A percentile compares a stretch with the other conserved stretches of the same genome.
Conservation (phyloP, 2,329 filamentous ascomycete species). For the Fusarium chaquense region DNA sequence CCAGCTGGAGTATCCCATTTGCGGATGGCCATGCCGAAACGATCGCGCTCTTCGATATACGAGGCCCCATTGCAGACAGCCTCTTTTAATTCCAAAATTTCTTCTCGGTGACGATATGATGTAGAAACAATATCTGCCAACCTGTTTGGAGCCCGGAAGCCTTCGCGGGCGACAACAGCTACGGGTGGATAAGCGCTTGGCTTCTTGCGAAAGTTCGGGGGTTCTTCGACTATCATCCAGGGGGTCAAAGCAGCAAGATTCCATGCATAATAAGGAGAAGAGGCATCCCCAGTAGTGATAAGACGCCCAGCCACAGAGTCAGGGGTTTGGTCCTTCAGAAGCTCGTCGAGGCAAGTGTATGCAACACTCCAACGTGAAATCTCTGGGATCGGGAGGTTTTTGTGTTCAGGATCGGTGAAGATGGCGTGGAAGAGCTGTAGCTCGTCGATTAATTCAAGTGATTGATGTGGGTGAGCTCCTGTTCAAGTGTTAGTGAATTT, state of each 20-base stretch:
- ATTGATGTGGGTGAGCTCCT: constrained; percentile 69
- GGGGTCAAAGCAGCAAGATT: constrained; percentile 79
- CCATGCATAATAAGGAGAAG: constrained; percentile 82
- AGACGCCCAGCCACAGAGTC: constrained; percentile 66
- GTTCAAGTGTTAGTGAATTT: constrained; percentile 39
- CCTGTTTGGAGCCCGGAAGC: constrained; percentile 83
- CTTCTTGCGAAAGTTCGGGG: constrained; percentile 61
- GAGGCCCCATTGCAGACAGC: constrained; percentile 61
- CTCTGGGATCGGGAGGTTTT: constrained; percentile 66
- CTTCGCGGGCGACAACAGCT: constrained; percentile 73
- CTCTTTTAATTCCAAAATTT: constrained; percentile 73
- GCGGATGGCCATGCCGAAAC: constrained; percentile 79
- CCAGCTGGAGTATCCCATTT: constrained; percentile 72
- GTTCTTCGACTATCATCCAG: constrained; percentile 68
- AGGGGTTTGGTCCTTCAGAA: constrained; percentile 59
- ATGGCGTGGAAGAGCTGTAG: constrained; percentile 78
- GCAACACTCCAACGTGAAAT: constrained; percentile 70
- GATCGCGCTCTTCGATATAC: constrained; percentile 67
- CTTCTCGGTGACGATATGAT: constrained; percentile 69
- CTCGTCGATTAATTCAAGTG: constrained; percentile 74
- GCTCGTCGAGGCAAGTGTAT: constrained; percentile 71
- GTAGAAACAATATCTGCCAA: constrained; percentile 75
- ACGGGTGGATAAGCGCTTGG: constrained; percentile 62
- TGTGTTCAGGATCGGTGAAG: constrained; percentile 75
- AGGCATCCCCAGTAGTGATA: constrained; percentile 71